Evolutionary conservation across 257 asterid genomes (phyloP).

Genomic region (Petrea volubilis): DNA sequence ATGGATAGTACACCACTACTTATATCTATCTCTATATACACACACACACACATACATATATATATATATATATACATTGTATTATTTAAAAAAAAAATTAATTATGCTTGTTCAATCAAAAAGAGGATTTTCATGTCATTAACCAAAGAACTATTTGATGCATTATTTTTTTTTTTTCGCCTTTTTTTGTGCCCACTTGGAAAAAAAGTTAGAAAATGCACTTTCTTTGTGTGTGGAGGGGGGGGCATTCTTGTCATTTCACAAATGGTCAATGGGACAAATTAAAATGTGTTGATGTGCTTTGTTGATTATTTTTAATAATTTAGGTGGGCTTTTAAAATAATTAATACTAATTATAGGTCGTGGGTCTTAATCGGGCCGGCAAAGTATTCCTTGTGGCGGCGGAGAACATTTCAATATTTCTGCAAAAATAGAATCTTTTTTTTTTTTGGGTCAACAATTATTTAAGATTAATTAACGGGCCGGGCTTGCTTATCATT

Average conservation of each 20-base stretch:
- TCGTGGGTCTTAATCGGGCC: constrained; percentile 36
- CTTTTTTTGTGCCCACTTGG: not conserved
- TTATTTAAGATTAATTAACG: too few species aligned
- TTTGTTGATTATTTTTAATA: constrained; percentile 9
- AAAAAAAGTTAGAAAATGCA: not conserved
- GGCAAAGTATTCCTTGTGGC: constrained; percentile 3
- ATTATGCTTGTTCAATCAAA: not conserved
- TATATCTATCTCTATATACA: constrained; percentile 1
- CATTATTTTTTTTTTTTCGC: not conserved
- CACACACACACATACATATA: too few species aligned
- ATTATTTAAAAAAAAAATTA: not conserved
- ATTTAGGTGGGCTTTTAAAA: not conserved
- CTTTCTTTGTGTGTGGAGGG: not conserved
- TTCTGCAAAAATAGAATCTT: not conserved
- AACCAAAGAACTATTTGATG: not conserved
- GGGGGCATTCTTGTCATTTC: constrained; percentile 12
- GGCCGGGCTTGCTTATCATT: not conserved
- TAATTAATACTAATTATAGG: constrained; percentile 23
- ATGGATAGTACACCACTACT: constrained; percentile 23
- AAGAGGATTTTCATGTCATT: not conserved
- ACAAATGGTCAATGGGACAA: not conserved
- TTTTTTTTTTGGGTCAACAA: not conserved
- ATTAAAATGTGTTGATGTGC: not conserved
- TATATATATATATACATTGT: not conserved
- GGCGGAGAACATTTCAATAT: not conserved